phyloP scores from a whole-genome alignment of 257 asterid species.

The Scutellaria baicalensis region DNA sequence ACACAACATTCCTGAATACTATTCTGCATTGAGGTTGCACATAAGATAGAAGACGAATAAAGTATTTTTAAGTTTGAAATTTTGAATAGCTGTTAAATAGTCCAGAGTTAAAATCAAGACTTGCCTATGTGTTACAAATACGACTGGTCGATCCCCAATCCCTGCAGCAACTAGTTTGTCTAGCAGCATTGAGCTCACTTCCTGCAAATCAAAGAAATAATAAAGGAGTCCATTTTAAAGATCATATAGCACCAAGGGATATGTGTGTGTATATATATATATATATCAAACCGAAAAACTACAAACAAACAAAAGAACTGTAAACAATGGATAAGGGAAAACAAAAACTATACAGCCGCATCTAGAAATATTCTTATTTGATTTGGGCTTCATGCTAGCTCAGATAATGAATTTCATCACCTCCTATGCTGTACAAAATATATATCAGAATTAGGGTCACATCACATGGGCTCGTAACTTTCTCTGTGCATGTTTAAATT shows the following conservation, averaged over 20 bases:
- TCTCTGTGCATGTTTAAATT: not conserved
- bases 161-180: constrained; percentile 90
- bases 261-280: too few species aligned
- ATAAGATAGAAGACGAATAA: not conserved
- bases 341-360: not conserved
- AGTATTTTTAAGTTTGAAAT: not conserved
- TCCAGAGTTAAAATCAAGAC: constrained; percentile 11
- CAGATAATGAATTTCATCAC: not conserved
- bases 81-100: not conserved
- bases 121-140: constrained; percentile 91
- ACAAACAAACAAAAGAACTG: not conserved
- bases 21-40: not conserved
- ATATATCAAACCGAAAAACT: not conserved
- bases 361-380: not conserved
- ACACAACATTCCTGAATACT: not conserved
- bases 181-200: constrained; percentile 91
- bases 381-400: not conserved
- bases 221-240: not conserved
- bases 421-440: not conserved
- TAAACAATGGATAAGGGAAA: not conserved
- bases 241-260: not conserved
- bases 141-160: constrained; percentile 92
- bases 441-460: not conserved
- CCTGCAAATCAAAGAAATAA: constrained; percentile 40
- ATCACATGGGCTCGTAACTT: not conserved